Base-by-base conservation (phyloP, 805 yeast species). In the Metschnikowia arizonensis region DNA sequence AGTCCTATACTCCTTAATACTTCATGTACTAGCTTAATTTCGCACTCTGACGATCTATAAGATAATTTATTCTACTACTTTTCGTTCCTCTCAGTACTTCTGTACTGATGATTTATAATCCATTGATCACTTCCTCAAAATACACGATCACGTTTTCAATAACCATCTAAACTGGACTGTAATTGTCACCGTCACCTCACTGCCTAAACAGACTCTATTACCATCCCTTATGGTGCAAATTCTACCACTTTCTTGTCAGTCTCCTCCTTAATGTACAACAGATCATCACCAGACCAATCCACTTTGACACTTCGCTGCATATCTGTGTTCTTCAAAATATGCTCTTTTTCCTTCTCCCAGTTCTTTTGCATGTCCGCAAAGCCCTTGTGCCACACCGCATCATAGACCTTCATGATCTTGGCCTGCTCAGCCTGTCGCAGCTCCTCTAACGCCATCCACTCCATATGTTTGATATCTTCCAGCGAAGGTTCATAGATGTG, bases 391-490 rank as follows among this genome's bases (percentile, higher is more conserved):
- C 91, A 89, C 18, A 83, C 79, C 57, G 76, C 79, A 52, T 82
- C 78, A 65, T 83, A 85, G 28, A 81, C 79, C 54, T 78, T 80
- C 63, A 76, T 78, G 47, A 82, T 70, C 62, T 78, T 79, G 37
- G 78, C 78, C 57, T 81, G 82, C 59, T 81, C 85, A 49, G 74
- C 68, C 54, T 74, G 76, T 54, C 88, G 74, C 24, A 76, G 71
- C 60, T 85, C 93, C 64, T 85, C 91, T 59, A 82, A 76, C 1
- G 89, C 91, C 85, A 85, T 79, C 90, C 90, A 84, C 58, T 83
- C 90, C 90, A 85, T 84, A 57, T 83, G 86, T 62, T 79, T 78
- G 64, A 90, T 73, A 71, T 91, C 98, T 64, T 90, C 97, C 21
- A 83, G 80, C 15, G 95, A 85, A 21, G 98, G 98, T 71, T 91